Evolutionary conservation across 345 rosid genomes (phyloP).

Genomic region (Acer saccharum): DNA sequence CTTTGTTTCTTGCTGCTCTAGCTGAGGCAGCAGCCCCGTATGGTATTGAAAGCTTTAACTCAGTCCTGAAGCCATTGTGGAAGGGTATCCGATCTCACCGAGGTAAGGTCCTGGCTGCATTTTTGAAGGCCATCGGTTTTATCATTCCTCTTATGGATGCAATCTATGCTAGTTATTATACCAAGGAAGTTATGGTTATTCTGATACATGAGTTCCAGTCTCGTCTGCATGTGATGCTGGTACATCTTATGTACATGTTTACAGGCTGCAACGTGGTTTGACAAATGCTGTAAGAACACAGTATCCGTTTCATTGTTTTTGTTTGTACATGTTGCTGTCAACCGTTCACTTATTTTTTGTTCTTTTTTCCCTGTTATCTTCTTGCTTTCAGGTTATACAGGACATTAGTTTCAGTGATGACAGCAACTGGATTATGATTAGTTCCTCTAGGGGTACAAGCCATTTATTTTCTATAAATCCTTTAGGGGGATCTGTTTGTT

Average conservation of each 20-base stretch:
- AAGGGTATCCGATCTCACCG: no score
- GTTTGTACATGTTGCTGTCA: not conserved
- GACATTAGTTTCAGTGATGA: constrained; percentile 90
- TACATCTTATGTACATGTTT: constrained; percentile 67
- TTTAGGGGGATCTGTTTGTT: constrained; percentile 46
- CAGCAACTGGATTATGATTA: constrained; percentile 85
- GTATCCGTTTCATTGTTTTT: not conserved
- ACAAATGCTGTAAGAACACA: constrained; percentile 80
- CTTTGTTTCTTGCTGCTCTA: no score
- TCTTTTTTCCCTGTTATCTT: not conserved
- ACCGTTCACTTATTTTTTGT: not conserved
- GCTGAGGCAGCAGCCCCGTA: no score
- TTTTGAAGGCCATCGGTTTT: no score
- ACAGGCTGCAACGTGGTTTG: constrained; percentile 90
- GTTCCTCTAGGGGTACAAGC: constrained; percentile 94
- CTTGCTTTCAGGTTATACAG: constrained; percentile 73
- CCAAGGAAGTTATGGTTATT: no score
- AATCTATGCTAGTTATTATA: no score
- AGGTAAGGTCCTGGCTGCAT: no score
- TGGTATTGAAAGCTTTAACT: no score
- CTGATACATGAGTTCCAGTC: constrained; percentile 7
- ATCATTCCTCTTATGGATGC: no score
- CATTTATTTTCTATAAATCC: constrained; percentile 87
- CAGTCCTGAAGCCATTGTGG: no score
- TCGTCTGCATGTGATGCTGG: constrained; percentile 39